phyloP scores from a whole-genome alignment of 2,329 filamentous ascomycete species.

The Colletotrichum caudatum region DNA sequence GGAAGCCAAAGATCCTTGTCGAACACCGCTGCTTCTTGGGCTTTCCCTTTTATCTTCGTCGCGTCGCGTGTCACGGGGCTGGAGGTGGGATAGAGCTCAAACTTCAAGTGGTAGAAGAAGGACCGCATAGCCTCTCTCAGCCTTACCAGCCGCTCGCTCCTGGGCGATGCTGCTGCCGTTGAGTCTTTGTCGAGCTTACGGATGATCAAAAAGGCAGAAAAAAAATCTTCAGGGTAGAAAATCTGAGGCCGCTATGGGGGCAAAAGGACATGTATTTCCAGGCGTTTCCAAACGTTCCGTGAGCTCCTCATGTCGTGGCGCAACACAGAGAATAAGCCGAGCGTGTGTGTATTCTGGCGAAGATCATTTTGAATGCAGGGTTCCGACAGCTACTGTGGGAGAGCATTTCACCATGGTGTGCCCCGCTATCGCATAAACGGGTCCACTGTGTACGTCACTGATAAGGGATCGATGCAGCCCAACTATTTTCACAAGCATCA shows the following conservation, averaged over 20 bases:
- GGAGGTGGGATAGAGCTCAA: constrained; percentile 70
- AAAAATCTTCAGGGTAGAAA: neutral
- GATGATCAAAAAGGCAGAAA: neutral
- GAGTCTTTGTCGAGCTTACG: neutral
- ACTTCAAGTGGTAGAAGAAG: constrained; percentile 75
- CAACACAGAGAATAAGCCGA: constrained; percentile 2
- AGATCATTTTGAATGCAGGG: constrained; percentile 17
- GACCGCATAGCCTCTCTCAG: constrained; percentile 63
- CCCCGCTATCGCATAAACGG: constrained; percentile 23
- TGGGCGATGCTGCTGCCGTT: neutral
- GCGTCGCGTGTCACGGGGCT: constrained; percentile 48
- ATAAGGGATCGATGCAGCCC: constrained; percentile 12
- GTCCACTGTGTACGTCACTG: constrained; percentile 33
- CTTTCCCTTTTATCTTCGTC: constrained; percentile 19
- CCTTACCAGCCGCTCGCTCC: constrained; percentile 16
- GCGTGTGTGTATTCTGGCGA: constrained; percentile 16
- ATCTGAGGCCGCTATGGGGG: constrained; percentile 41
- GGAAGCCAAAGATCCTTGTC: constrained; percentile 63
- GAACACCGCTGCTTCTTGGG: constrained; percentile 23
- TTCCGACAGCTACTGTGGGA: constrained; percentile 3
- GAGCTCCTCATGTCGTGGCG: constrained; percentile 23
- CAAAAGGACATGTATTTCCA: constrained; percentile 14
- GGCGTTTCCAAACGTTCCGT: constrained; percentile 5
- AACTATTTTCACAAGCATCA: neutral
- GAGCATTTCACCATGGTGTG: neutral